Conservation (phyloP, 2,329 filamentous ascomycete genomes). For the Aspergillus quadricinctus region DNA sequence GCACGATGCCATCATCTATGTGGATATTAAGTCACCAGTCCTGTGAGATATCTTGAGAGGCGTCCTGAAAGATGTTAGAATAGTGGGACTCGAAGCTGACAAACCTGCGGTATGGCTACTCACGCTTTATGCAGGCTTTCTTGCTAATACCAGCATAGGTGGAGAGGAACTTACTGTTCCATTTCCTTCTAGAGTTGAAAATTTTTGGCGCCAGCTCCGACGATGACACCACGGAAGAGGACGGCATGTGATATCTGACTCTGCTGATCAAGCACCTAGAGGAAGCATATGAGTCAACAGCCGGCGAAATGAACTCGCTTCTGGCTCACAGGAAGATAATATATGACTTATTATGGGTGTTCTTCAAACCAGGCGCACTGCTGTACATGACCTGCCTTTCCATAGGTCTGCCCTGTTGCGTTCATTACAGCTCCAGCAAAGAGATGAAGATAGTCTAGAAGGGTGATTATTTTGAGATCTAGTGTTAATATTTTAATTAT, state of each 20-base stretch:
- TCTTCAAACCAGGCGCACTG: constrained; percentile 27
- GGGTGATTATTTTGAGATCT: neutral
- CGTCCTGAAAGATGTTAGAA: neutral
- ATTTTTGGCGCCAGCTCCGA: neutral
- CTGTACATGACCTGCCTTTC: constrained; percentile 16
- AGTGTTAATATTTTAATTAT: constrained; percentile 21
- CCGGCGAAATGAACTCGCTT: constrained; percentile 13
- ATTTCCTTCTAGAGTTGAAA: constrained; percentile 10
- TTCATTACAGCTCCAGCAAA: constrained; percentile 11
- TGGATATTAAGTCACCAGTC: neutral
- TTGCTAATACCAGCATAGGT: constrained; percentile 6
- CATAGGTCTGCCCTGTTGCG: constrained; percentile 8
- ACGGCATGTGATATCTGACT: neutral
- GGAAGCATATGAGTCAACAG: constrained; percentile 7
- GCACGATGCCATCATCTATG: neutral
- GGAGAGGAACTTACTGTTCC: constrained; percentile 10
- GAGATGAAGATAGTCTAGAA: constrained; percentile 10
- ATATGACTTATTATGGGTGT: constrained; percentile 27
- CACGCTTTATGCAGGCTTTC: neutral
- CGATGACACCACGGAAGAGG: neutral
- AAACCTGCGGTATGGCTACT: neutral
- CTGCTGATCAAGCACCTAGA: neutral
- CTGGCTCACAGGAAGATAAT: constrained; percentile 22
- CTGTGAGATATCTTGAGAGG: neutral
- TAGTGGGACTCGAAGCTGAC: neutral